Conservation (phyloP, 331 rosid genomes). For the Rhamnella rubrinervis region DNA sequence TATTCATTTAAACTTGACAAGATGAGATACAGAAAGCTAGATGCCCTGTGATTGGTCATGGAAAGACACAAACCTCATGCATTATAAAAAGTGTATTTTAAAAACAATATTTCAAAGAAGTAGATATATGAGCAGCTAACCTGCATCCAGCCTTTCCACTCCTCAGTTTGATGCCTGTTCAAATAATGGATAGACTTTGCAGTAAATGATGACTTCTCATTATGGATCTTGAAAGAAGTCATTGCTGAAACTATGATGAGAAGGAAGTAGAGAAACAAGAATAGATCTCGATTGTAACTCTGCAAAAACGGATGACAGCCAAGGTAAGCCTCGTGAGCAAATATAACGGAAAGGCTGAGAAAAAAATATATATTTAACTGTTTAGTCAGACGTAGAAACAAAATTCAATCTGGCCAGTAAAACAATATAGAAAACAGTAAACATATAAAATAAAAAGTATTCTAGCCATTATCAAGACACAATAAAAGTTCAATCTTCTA, state of each 20-base stretch:
- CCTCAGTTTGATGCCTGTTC: constrained; percentile 99
- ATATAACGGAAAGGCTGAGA: neutral
- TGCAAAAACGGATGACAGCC: constrained; percentile 44
- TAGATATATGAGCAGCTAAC: constrained; percentile 31
- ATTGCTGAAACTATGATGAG: constrained; percentile 87
- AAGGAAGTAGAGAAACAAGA: constrained; percentile 81
- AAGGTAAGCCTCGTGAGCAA: constrained; percentile 13
- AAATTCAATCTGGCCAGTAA: no score
- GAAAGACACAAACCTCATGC: neutral
- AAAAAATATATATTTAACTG: neutral
- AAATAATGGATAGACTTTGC: constrained; percentile 87
- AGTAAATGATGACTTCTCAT: constrained; percentile 78
- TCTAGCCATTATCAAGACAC: no score
- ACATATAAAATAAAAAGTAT: no score
- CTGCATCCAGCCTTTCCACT: constrained; percentile 99
- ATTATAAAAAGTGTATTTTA: constrained; percentile 6
- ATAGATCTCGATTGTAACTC: constrained; percentile 94
- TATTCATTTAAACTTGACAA: neutral
- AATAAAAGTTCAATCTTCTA: no score
- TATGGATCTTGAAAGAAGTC: constrained; percentile 75
- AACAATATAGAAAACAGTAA: no score
- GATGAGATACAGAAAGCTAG: neutral
- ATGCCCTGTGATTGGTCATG: neutral
- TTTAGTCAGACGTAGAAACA: neutral
- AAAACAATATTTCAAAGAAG: constrained; percentile 6